phyloP scores from a whole-genome alignment of 208 protist genomes.

The Trypanosoma melophagium region DNA sequence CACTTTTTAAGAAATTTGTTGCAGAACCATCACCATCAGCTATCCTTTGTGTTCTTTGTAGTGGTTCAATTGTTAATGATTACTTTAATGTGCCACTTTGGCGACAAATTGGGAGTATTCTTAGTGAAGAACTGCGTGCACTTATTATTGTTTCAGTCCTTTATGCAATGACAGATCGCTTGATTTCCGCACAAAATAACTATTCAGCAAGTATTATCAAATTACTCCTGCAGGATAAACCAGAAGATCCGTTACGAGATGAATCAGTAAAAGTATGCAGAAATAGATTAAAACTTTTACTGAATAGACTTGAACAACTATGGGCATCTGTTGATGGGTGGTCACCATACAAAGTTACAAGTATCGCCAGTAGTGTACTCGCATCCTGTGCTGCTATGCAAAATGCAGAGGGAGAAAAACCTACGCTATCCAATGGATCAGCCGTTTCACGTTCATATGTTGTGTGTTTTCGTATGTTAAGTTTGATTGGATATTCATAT shows the following conservation, averaged over 20 bases:
- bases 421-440: slow-evolving; percentile 27
- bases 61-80: slow-evolving; percentile 24
- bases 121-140: slow-evolving; percentile 14
- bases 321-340: slow-evolving; percentile 46
- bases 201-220: slow-evolving; percentile 49
- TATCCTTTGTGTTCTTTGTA: slow-evolving; percentile 28
- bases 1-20: slow-evolving; percentile 22
- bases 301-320: slow-evolving; percentile 25
- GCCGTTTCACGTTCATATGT: slow-evolving; percentile 57
- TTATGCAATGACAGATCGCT: slow-evolving; percentile 49
- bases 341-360: slow-evolving; percentile 49
- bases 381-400: slow-evolving; percentile 1
- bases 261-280: slow-evolving; percentile 20
- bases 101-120: slow-evolving; percentile 10
- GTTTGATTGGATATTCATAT: slow-evolving; percentile 30
- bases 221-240: slow-evolving; percentile 5
- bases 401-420: background rate
- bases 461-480: slow-evolving; percentile 68
- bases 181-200: slow-evolving; percentile 67
- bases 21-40: slow-evolving; percentile 7
- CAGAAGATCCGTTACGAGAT: slow-evolving; percentile 14
- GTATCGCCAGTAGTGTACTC: slow-evolving; percentile 42
- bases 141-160: slow-evolving; percentile 30
- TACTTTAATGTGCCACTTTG: slow-evolving; percentile 25
- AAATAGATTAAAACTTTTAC: slow-evolving; percentile 15